Conservation (phyloP, 176 grass and related monocot species). For the Aegilops umbellulata region DNA sequence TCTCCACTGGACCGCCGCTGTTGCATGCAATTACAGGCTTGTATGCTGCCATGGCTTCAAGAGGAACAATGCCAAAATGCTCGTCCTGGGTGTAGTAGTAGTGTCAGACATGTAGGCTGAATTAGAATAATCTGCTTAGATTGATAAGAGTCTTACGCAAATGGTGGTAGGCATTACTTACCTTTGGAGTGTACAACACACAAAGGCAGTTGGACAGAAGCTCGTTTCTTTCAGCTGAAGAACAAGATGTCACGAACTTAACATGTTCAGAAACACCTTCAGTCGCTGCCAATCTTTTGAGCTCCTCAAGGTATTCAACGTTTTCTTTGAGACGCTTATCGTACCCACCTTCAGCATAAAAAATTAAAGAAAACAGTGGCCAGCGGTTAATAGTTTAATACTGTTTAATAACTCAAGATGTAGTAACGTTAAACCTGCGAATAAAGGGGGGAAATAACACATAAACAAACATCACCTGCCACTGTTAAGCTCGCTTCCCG, state of each 20-base stretch:
- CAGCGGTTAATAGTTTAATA: neutral
- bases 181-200: slow-evolving; percentile 90
- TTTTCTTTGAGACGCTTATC: slow-evolving; percentile 96
- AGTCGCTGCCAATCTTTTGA: slow-evolving; percentile 57
- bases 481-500: slow-evolving; percentile 70
- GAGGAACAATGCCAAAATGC: slow-evolving; percentile 96
- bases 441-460: neutral
- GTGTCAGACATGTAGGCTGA: neutral
- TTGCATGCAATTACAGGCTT: slow-evolving; percentile 98
- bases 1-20: slow-evolving; percentile 85
- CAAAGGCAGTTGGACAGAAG: slow-evolving; percentile 88
- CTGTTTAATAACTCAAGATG: neutral
- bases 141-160: neutral
- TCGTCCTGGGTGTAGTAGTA: slow-evolving; percentile 62
- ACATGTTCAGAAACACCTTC: slow-evolving; percentile 69
- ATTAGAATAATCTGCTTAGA: neutral
- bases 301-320: slow-evolving; percentile 84
- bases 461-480: slow-evolving; percentile 61
- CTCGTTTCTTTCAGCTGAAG: slow-evolving; percentile 87
- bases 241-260: slow-evolving; percentile 81
- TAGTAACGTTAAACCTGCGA: neutral
- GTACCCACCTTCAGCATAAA: slow-evolving; percentile 64
- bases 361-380: slow-evolving; percentile 19
- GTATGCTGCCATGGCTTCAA: slow-evolving; percentile 90
- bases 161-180: slow-evolving; percentile 25